phyloP scores from a whole-genome alignment of 306 rosid genomes.

The Herpetospermum pedunculosum region DNA sequence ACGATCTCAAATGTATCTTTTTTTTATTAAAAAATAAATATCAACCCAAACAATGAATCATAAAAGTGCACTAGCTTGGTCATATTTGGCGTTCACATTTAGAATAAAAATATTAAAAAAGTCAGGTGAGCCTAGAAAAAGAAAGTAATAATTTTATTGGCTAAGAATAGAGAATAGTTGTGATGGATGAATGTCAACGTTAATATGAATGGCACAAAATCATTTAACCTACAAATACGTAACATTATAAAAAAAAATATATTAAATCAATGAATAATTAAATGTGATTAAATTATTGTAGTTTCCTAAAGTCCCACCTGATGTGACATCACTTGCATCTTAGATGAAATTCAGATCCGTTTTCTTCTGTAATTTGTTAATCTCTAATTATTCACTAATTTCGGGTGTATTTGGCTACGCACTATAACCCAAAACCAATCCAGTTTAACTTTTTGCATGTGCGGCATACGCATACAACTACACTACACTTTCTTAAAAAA shows the following conservation, averaged over 20 bases:
- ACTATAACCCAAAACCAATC: not conserved
- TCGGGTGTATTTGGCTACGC: slow-evolving; percentile 8
- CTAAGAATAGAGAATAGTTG: not conserved
- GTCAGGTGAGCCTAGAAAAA: not conserved
- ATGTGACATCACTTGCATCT: not conserved
- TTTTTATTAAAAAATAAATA: not conserved
- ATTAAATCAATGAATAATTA: too few species aligned
- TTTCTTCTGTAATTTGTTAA: not conserved
- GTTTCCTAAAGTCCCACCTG: not conserved
- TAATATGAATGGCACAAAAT: not conserved
- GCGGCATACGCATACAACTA: not conserved
- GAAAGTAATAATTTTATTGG: not conserved
- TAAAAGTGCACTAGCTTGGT: not conserved
- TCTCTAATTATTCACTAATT: not conserved
- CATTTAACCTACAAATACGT: not conserved
- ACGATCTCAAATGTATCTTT: not conserved
- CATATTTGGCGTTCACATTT: not conserved
- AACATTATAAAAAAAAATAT: not conserved
- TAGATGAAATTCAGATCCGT: not conserved
- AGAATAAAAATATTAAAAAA: not conserved
- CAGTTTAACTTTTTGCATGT: not conserved
- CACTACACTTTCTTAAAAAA: not conserved
- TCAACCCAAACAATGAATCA: not conserved
- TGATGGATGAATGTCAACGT: not conserved
- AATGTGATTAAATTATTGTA: not conserved